Evolutionary conservation across 2,329 filamentous ascomycete species (phyloP).

Genomic region (Cercospora nicotianae): DNA sequence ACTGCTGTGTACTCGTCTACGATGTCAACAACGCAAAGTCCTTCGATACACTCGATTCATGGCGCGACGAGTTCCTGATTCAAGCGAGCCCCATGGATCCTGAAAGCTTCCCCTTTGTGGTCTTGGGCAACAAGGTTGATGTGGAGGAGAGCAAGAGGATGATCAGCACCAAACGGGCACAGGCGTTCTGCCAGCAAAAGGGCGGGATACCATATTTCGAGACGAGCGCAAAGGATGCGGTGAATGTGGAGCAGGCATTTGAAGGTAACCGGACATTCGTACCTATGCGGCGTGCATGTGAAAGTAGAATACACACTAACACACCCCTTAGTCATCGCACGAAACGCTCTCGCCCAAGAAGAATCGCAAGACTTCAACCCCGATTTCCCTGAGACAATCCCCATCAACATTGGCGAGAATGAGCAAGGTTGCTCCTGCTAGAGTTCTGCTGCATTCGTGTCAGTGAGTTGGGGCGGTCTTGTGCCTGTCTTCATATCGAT

Average conservation of each 20-base stretch:
- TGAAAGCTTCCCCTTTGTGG: conserved; percentile 96
- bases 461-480: background rate
- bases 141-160: conserved; percentile 96
- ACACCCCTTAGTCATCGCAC: conserved; percentile 73
- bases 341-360: conserved; percentile 92
- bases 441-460: background rate
- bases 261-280: conserved; percentile 49
- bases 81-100: conserved; percentile 95
- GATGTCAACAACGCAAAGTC: conserved; percentile 99
- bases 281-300: background rate
- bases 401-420: conserved; percentile 94
- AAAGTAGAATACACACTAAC: conserved; percentile 16
- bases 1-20: conserved; percentile 97
- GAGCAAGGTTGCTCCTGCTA: conserved; percentile 90
- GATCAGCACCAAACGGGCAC: conserved; percentile 91
- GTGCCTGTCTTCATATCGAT: background rate
- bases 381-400: conserved; percentile 96
- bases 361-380: conserved; percentile 97
- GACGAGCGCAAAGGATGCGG: conserved; percentile 97
- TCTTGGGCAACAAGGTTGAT: conserved; percentile 98
- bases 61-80: conserved; percentile 97
- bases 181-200: conserved; percentile 97
- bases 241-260: conserved; percentile 92
- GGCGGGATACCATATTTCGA: conserved; percentile 98
- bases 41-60: conserved; percentile 97